Base-by-base conservation (phyloP, 305 asterid species). In the Fraxinus ornus region DNA sequence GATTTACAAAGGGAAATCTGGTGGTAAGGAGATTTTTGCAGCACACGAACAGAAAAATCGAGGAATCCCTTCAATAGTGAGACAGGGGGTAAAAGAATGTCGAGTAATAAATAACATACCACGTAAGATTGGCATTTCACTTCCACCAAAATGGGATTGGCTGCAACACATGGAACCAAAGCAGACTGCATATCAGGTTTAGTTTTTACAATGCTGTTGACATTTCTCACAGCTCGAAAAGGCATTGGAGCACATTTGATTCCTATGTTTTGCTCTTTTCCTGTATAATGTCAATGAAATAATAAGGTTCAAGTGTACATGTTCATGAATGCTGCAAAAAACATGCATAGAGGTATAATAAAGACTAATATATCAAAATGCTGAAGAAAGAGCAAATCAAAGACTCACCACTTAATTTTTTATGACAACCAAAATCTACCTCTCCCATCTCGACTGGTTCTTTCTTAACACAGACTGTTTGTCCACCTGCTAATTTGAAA, bases 51-150 rank as follows among this genome's bases (percentile, higher is more conserved):
- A 19, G 12, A 57, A 57, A n/a, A 57, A 57, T 57, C 0, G 12
- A 57, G 68, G 68, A 57, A 57, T 57, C 68, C 68, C 9, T 57
- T 19, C 68, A 57, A 57, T 57, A 57, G 68, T 2, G 68, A 57
- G 68, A 57, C 28, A 19, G 10, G 28, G 24, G 68, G 68, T 57
- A 66, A 10, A 28, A 5, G 19, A 21, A 35, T 28, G 12, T 75
- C 1, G 5, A 15, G 37, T 55, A 47, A 64, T 41, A 81, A 74
- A 84, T 39, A 79, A 47, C 76, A 73, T 89, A 88, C 92, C 92
- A 89, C 83, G 73, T 83, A 86, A 8, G 71, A 47, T 41, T 15
- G 82, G 84, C 79, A 82, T 82, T 86, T 81, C 24, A 89, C 89
- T 80, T 83, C 79, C n/a, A 82, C 86, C 33, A 80, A 37, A 81